phyloP scores from a whole-genome alignment of 2,329 filamentous ascomycete genomes.

The Curvularia hawaiiensis region DNA sequence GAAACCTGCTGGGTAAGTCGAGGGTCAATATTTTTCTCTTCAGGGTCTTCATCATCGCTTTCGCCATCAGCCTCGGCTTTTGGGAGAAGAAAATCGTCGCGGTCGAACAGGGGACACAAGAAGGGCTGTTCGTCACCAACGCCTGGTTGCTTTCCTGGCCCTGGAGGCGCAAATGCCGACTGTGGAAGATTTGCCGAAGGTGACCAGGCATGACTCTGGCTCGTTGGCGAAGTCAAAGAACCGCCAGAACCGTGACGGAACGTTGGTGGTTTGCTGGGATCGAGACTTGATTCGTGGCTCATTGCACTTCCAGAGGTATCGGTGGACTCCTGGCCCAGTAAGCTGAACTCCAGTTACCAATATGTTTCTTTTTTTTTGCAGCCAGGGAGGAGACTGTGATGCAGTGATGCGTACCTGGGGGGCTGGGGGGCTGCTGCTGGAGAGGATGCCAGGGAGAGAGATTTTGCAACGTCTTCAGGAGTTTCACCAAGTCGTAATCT shows the following conservation, averaged over 20 bases:
- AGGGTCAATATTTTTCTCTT: conserved; percentile 20
- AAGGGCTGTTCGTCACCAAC: conserved; percentile 12
- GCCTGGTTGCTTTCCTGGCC: conserved; percentile 17
- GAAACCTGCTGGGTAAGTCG: conserved; percentile 12
- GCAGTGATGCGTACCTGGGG: conserved; percentile 24
- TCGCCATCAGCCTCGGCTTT: conserved; percentile 21
- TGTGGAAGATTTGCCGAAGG: conserved; percentile 5
- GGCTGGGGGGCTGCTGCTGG: conserved; percentile 14
- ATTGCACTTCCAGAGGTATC: conserved; percentile 19
- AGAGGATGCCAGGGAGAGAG: conserved; percentile 19
- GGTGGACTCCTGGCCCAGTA: conserved; percentile 26
- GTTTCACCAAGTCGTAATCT: conserved; percentile 27
- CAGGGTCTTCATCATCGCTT: conserved; percentile 9
- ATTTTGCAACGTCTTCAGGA: conserved; percentile 27
- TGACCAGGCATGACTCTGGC: conserved; percentile 15
- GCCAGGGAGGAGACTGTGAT: conserved; percentile 7
- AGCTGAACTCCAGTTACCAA: conserved; percentile 24
- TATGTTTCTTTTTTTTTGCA: conserved; percentile 2
- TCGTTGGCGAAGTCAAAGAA: conserved; percentile 17
- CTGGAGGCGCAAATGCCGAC: conserved; percentile 9
- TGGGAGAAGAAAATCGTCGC: conserved; percentile 27
- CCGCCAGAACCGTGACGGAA: conserved; percentile 16
- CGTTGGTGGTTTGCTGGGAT: conserved; percentile 6
- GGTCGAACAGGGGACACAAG: conserved; percentile 25
- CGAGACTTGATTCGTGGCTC: conserved; percentile 20